Conservation (phyloP, 768 basidiomycete genomes). For the Termitomyces sp. region DNA sequence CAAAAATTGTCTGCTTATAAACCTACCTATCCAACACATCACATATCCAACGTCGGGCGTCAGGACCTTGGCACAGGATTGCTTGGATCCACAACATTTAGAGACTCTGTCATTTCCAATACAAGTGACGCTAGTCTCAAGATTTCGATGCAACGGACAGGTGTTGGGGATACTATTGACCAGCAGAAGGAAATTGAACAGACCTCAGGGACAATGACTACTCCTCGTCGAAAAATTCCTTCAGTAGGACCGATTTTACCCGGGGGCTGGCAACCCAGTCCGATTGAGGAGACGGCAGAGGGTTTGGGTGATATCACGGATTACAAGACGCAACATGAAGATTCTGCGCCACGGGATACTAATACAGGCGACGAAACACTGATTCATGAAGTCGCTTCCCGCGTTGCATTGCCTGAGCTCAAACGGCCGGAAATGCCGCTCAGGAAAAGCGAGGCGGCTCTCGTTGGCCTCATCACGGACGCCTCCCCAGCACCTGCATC, state of each 20-base stretch:
- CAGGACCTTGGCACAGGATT: neutral
- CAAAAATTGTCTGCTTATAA: conserved; percentile 33
- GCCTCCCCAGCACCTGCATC: conserved; percentile 16
- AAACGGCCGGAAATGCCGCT: conserved; percentile 34
- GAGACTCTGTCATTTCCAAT: conserved; percentile 60
- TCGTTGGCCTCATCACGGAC: conserved; percentile 45
- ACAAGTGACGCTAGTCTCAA: conserved; percentile 40
- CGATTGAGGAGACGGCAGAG: conserved; percentile 43
- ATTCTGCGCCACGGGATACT: conserved; percentile 20
- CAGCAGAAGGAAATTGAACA: conserved; percentile 8
- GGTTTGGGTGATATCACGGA: conserved; percentile 7
- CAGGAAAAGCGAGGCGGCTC: conserved; percentile 60
- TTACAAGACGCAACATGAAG: neutral
- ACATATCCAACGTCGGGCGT: neutral
- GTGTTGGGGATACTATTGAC: conserved; percentile 16
- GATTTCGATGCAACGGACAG: conserved; percentile 61
- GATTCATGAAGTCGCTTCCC: conserved; percentile 45
- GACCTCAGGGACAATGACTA: too few relatives aligned
- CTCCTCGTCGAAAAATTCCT: conserved; percentile 11
- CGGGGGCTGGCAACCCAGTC: conserved; percentile 49
- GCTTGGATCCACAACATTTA: conserved; percentile 53
- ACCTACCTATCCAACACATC: conserved; percentile 1
- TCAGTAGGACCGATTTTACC: conserved; percentile 36
- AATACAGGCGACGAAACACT: conserved; percentile 20
- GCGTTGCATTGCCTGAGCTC: conserved; percentile 49